Conservation (phyloP, 495 filamentous ascomycete genomes). For the Mytilinidion resinicola region DNA sequence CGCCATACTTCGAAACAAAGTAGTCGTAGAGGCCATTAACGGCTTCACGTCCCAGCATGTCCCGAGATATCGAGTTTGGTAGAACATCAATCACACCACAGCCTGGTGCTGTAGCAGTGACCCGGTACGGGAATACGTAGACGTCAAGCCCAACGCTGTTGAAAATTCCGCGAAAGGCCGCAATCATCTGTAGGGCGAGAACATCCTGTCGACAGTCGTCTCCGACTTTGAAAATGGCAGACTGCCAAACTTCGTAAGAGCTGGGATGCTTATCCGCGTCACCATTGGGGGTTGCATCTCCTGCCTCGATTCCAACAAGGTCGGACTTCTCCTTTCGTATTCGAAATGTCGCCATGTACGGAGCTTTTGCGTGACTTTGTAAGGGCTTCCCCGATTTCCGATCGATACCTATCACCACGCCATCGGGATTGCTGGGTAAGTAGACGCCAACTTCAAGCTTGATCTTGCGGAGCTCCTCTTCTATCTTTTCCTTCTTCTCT, state of each 20-base stretch:
- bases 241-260: slow-evolving; percentile 90
- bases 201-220: slow-evolving; percentile 98
- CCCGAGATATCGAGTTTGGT: slow-evolving; percentile 93
- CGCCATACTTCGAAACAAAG: slow-evolving; percentile 93
- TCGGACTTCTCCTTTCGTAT: slow-evolving; percentile 71
- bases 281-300: not conserved
- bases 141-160: slow-evolving; percentile 89
- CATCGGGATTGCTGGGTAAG: slow-evolving; percentile 92
- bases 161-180: slow-evolving; percentile 94
- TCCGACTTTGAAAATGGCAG: slow-evolving; percentile 98
- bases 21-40: slow-evolving; percentile 98
- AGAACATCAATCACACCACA: slow-evolving; percentile 98
- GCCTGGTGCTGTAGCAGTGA: slow-evolving; percentile 95
- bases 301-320: slow-evolving; percentile 41
- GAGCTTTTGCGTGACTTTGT: slow-evolving; percentile 95
- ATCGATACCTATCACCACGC: slow-evolving; percentile 94
- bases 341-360: slow-evolving; percentile 97
- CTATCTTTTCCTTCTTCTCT: slow-evolving; percentile 98
- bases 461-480: slow-evolving; percentile 95
- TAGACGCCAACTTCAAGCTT: slow-evolving; percentile 96
- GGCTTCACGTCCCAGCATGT: slow-evolving; percentile 96
- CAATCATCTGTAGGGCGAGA: slow-evolving; percentile 93
- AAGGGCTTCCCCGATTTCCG: slow-evolving; percentile 94
- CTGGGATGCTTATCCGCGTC: slow-evolving; percentile 26
- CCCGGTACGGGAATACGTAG: slow-evolving; percentile 93